Evolutionary conservation across 1,284 basidiomycete species (phyloP), one percentile per base, ranked within the genome.

Genomic region (Fomitopsis schrenkii): DNA sequence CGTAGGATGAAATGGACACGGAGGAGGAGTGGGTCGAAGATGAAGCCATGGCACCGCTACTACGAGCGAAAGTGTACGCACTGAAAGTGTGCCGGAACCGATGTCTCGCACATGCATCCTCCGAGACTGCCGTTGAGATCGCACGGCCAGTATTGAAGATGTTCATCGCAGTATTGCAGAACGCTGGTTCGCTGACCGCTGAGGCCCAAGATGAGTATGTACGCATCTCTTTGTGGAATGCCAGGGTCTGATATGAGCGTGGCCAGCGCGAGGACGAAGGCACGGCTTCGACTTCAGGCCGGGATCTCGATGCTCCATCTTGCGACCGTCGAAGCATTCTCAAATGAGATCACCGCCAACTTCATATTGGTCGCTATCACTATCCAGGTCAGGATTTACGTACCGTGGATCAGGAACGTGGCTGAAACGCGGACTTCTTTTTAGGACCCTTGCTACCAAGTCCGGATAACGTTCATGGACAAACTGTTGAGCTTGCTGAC

Each of bases 371-470:
- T 98, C 17, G 92, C 90, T 0, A 80, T 94, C 58, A 84, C 84
- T 2, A 83, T 93, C 10, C 95, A 97, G 80, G 93, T 93, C 62
- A 58, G 72, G 58, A 33, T 33, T 50, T 26, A 48, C 33, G 33
- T 15, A 3, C 26, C 26, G 12, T 50, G 19, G 35, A 14, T 52
- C 5, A 28, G n/a, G 36, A 30, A 15, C 22, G 26, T 40, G 41
- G 22, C 17, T 46, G 10, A 46, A 19, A 5, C 22, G 28, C 14
- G 22, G 15, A 33, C 10, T 15, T 15, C 26, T 50, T 17, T 17
- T 45, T 35, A 96, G 90, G 97, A 99, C 71, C 80, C 92, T 1
- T 93, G 88, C 70, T 98, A 89, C 72, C 85, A 93, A 64, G 94
- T 99, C 46, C 93, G 97, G 45, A 79, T 86, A 59, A 75, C 71